These are phyloP conservation scores for Diplotaxis tenuifolia DNA, from an alignment of 345 rosid genomes.

Conservation along the genomic window DNA sequence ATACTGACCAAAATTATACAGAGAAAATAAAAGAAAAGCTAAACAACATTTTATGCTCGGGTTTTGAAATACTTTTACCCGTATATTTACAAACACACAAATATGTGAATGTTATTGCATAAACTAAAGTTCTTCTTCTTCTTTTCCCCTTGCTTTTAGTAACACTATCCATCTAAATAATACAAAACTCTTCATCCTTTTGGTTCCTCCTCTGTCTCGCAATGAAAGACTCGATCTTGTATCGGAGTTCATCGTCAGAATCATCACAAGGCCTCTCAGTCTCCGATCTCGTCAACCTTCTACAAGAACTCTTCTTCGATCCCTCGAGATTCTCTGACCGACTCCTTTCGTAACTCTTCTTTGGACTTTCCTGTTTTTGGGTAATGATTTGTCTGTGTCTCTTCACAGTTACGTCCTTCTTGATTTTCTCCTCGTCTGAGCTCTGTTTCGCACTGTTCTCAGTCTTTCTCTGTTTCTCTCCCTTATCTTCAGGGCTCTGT, in stretches of 20 bases:
- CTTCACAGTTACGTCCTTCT: conserved; percentile 16
- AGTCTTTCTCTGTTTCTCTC: not conserved
- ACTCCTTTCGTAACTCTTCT: conserved; percentile 44
- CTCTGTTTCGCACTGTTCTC: conserved; percentile 10
- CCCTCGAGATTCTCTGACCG: conserved; percentile 46
- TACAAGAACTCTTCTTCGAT: conserved; percentile 33
- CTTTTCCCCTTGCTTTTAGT: not conserved
- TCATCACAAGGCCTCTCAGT: conserved; percentile 36
- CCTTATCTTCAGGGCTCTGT: conserved; percentile 11
- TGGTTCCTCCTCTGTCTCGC: conserved; percentile 73
- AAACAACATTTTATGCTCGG: conserved; percentile 32
- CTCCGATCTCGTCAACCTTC: conserved; percentile 34
- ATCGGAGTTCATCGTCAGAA: conserved; percentile 58
- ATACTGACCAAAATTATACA: conserved; percentile 23
- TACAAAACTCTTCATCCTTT: conserved; percentile 57
- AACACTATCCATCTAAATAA: conserved; percentile 3
- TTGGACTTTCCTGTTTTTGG: conserved; percentile 7
- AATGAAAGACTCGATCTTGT: conserved; percentile 70
- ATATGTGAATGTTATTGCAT: conserved; percentile 35
- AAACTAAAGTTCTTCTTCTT: conserved; percentile 21
- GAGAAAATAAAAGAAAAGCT: conserved; percentile 4
- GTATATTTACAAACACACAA: conserved; percentile 24
- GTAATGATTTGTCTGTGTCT: conserved; percentile 9
- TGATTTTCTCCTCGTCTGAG: not conserved
- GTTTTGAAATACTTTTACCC: conserved; percentile 23